These are phyloP conservation scores for Truncatella angustata DNA, from an alignment of 2,329 filamentous ascomycete genomes.

Conservation along the genomic window DNA sequence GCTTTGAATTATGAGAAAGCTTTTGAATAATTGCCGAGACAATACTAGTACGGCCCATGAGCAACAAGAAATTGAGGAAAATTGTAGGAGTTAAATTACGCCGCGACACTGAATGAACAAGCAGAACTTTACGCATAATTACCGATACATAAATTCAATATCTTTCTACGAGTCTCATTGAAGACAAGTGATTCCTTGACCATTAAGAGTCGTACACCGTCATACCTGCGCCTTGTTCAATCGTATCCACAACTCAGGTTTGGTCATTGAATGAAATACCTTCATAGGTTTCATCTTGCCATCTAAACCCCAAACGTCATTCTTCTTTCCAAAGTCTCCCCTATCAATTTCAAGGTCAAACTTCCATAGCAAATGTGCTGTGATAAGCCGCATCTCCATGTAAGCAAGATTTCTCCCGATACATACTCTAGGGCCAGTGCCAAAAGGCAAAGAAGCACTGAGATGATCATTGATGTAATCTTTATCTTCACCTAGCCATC, in stretches of 20 bases:
- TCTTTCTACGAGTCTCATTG: too few species aligned
- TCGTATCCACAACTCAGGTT: slow-evolving; percentile 17
- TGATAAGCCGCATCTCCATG: slow-evolving; percentile 35
- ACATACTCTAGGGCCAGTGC: slow-evolving; percentile 47
- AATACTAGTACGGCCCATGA: slow-evolving; percentile 25
- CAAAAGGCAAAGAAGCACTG: slow-evolving; percentile 38
- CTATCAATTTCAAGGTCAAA: slow-evolving; percentile 33
- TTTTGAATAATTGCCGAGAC: slow-evolving; percentile 22
- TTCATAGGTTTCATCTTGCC: slow-evolving; percentile 18
- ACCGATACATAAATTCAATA: too few species aligned
- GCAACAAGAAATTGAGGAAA: slow-evolving; percentile 25
- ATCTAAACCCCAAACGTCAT: slow-evolving; percentile 17
- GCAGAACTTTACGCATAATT: too few species aligned
- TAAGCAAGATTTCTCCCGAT: slow-evolving; percentile 40
- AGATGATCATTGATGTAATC: slow-evolving; percentile 18
- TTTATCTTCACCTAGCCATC: slow-evolving; percentile 22
- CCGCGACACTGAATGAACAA: too few species aligned
- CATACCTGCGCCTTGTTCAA: too few species aligned
- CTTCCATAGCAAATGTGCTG: slow-evolving; percentile 33
- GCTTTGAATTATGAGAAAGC: slow-evolving; percentile 21
- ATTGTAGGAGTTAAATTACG: slow-evolving; percentile 18
- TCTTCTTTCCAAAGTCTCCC: slow-evolving; percentile 6
- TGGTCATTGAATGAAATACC: slow-evolving; percentile 20
- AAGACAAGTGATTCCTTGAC: too few species aligned
- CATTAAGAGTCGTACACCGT: too few species aligned